Percentiles rank a stretch among this genome's conserved stretches.
Evolutionary conservation across 129 eudicot species (phyloP).

Genomic region (Mikania micrantha): DNA sequence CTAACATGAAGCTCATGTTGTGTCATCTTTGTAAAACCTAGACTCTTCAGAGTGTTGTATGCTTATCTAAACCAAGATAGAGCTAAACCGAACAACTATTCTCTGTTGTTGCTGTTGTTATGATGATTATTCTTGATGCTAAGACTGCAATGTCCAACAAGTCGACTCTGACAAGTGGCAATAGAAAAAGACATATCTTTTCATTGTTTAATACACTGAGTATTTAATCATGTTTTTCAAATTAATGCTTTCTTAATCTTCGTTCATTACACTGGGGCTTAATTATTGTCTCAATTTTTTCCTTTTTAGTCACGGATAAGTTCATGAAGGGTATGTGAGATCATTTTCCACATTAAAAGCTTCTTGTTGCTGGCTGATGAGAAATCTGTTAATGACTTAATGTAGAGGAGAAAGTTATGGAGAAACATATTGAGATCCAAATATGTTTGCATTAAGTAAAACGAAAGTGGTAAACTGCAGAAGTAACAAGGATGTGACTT

Average conservation of each 20-base stretch:
- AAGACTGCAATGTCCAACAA: neutral
- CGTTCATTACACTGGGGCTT: neutral
- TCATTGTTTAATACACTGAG: neutral
- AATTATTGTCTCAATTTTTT: neutral
- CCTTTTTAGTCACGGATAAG: neutral
- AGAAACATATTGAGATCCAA: neutral
- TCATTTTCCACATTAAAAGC: neutral
- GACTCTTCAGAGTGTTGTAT: too few species aligned
- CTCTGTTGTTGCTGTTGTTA: neutral
- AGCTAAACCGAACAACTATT: neutral
- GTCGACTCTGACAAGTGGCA: slow-evolving; percentile 1
- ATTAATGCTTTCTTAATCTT: neutral
- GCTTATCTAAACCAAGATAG: neutral
- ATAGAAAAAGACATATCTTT: neutral
- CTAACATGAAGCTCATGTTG: too few species aligned
- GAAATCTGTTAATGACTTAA: neutral
- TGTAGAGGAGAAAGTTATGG: neutral
- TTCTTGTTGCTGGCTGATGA: neutral
- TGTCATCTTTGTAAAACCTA: too few species aligned
- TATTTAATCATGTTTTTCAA: neutral
- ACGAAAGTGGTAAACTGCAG: neutral
- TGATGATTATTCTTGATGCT: neutral
- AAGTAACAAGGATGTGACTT: neutral
- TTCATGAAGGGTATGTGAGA: slow-evolving; percentile 1
- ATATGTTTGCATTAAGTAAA: neutral